Base-by-base conservation (phyloP, 2,329 filamentous ascomycete genomes). In the Aspergillus hiratsukae region DNA sequence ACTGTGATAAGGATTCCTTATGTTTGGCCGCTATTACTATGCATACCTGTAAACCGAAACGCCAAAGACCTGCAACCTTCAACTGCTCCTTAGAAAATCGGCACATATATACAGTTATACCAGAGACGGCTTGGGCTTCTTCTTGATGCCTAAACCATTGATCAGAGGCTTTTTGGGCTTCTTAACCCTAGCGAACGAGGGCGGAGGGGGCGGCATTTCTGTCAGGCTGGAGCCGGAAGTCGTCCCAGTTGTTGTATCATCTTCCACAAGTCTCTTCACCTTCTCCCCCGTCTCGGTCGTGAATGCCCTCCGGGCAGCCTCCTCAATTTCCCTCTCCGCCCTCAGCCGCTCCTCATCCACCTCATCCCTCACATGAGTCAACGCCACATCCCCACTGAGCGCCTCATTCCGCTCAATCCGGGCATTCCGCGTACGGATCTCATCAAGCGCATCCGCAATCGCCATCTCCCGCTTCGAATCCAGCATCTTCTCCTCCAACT, bases 381-480 rank as follows among this genome's bases (percentile, higher is more conserved):
- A 63, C 41, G 73, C 78, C 3, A 80, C 80, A 9, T 85, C 83
- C 17, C 81, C 80, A 9, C 83, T 84, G 52, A 87, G 86, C 3
- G 84, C 80, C 58, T 90, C 86, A 8, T 87, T 88, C 61, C 89
- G 82, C 73, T 96, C 90, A 51, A 94, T 86, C 61, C 91, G 81
- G 7, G 94, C 94, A 76, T 99, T 99, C 61, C 93, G 80, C 52
- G 90, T 93, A 55, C 93, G 82, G 56, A 99, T 97, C 76, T 97
- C 92, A 73, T 99, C 94, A 54, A 99, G 77, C 7, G 92, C 93
- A 78, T 99, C 94, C 1, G 94, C 94, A 48, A 97, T 90, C 19
- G 89, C 90, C 92, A 99, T 99, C 75, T 99, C 94, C 43, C 88
- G 83, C 78, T 94, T 92, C 1, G 92, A 92, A 72, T 99, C 94